Evolutionary conservation across 164 flowering plant species (phyloP).

Genomic region (Amborella trichopoda): DNA sequence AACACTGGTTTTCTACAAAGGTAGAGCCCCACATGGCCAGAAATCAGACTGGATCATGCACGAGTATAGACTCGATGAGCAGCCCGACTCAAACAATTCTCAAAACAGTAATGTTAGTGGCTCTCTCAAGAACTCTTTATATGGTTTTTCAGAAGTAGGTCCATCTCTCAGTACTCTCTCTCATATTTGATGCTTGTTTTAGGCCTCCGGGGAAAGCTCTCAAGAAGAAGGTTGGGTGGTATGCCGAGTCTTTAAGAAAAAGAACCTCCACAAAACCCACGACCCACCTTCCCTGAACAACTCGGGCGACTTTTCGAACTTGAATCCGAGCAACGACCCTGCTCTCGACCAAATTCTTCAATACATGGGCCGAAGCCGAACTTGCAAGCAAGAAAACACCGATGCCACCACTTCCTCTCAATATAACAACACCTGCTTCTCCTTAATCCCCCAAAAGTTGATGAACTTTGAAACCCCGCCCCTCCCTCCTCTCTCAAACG

Average conservation of each 20-base stretch:
- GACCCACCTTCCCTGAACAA: constrained; percentile 29
- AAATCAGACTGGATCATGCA: constrained; percentile 90
- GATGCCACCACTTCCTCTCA: constrained; percentile 25
- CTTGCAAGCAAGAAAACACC: constrained; percentile 31
- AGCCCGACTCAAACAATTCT: constrained; percentile 56
- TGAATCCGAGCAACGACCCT: constrained; percentile 22
- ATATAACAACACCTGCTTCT: neutral
- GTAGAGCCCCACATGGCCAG: constrained; percentile 73
- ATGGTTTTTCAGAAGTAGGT: neutral
- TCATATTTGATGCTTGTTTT: neutral
- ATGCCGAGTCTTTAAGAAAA: constrained; percentile 81
- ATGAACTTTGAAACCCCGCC: neutral
- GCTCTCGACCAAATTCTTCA: constrained; percentile 62
- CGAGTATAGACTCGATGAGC: constrained; percentile 51
- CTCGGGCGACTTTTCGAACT: constrained; percentile 14
- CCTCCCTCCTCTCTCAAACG: neutral
- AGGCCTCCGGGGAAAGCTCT: neutral
- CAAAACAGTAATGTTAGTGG: constrained; percentile 12
- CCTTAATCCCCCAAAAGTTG: neutral
- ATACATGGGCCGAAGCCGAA: constrained; percentile 15
- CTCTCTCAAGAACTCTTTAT: neutral
- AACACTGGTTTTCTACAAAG: constrained; percentile 75
- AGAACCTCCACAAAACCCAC: constrained; percentile 41
- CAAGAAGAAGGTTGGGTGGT: constrained; percentile 98
- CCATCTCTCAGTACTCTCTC: neutral